Base-by-base conservation (phyloP, 495 filamentous ascomycete species). In the Recurvomyces mirabilis region DNA sequence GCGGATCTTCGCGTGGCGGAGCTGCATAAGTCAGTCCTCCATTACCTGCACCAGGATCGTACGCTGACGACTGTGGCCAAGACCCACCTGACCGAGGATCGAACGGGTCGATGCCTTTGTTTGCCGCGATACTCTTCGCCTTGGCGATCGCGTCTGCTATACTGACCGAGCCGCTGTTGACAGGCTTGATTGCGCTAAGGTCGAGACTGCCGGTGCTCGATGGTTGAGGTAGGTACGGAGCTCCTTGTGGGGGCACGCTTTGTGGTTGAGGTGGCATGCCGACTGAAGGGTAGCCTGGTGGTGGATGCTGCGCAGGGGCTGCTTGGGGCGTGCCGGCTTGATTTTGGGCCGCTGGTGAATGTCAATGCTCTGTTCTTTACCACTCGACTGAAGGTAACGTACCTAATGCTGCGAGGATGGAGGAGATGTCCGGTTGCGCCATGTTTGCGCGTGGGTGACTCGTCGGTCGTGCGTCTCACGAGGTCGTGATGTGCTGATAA, bases 111-210 rank as follows among this genome's bases (percentile, higher is more conserved):
- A 84, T 60, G 33, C 82, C 82, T 55, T 78, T 77, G 53, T 87
- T 77, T 19, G 77, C 72, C 17, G 84, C 81, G 58, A 76, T 77
- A 10, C 75, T 76, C 48, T 77, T 79, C 3, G 80, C 83, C 51
- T 78, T 78, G 3, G 80, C 79, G 43, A 88, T 72, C 6, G 84
- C 81, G 56, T 87, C 82, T 24, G 72, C 68, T 29, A 87, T 66
- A 44, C 74, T 82, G 18, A 87, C 77, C 10, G 77, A 79, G 34
- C 85, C 84, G 1, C 80, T 80, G 49, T 70, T 79, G 25, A 75
- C 70, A 10, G 83, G 82, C 53, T 78, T 81, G 55, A 88, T 82
- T 9, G 72, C 68, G 60, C 77, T 84, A 26, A 91, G 60, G 54
- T 91, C 85, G 40, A 86, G 67, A 39, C 68, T 79, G 9, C 82